phyloP scores from a whole-genome alignment of 2,329 filamentous ascomycete species.

The Fusarium keratoplasticum region DNA sequence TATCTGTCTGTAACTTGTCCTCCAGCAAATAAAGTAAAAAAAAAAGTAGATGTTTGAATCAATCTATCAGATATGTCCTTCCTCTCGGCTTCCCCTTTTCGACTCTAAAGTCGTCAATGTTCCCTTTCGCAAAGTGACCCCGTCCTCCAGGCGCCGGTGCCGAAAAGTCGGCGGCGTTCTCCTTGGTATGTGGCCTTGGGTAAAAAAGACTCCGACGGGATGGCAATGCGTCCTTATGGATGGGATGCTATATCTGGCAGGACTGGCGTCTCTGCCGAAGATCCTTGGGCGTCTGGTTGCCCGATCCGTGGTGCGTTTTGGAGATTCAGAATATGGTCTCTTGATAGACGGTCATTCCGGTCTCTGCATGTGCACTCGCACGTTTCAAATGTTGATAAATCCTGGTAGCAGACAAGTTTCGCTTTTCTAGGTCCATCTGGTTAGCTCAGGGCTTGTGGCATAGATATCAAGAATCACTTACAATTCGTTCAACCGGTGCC shows the following conservation, averaged over 20 bases:
- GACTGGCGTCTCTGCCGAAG: conserved; percentile 33
- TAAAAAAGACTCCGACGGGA: conserved; percentile 33
- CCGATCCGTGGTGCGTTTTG: conserved; percentile 27
- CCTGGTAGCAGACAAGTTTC: conserved; percentile 43
- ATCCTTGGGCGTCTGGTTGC: conserved; percentile 33
- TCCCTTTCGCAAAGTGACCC: conserved; percentile 21
- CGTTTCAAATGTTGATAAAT: conserved; percentile 26
- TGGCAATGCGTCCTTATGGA: conserved; percentile 29
- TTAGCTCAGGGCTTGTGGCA: conserved; percentile 12
- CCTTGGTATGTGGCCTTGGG: conserved; percentile 30
- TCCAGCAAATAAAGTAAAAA: conserved; percentile 28
- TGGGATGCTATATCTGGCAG: conserved; percentile 25
- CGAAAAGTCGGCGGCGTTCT: conserved; percentile 25
- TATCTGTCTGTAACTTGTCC: conserved; percentile 32
- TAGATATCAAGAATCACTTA: conserved; percentile 17
- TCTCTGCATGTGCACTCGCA: conserved; percentile 42
- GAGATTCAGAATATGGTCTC: conserved; percentile 40
- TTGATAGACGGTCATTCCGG: conserved; percentile 35
- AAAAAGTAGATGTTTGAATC: conserved; percentile 7
- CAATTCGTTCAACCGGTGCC: conserved; percentile 48
- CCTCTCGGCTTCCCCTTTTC: conserved; percentile 22
- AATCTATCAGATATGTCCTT: conserved; percentile 15
- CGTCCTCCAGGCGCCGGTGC: conserved; percentile 21
- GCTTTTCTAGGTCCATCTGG: conserved; percentile 12
- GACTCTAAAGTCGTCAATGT: conserved; percentile 27